phyloP scores from a whole-genome alignment of 306 rosid species.

The Pterocarpus santalinus region DNA sequence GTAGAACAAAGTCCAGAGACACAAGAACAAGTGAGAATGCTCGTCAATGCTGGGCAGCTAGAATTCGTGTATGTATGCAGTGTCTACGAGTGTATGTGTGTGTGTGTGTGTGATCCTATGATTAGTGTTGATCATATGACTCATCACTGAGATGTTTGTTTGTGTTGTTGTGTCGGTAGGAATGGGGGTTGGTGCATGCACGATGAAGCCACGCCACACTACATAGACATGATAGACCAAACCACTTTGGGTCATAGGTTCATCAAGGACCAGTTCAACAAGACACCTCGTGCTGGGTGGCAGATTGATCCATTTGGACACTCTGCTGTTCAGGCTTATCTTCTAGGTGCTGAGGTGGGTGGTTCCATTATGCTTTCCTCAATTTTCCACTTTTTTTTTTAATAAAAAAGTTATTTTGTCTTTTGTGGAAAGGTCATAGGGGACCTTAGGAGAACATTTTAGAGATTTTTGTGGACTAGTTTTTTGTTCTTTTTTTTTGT shows the following conservation, averaged over 20 bases:
- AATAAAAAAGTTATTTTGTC: too few species aligned
- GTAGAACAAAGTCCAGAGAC: conserved; percentile 62
- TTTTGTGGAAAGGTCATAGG: too few species aligned
- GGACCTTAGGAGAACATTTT: too few species aligned
- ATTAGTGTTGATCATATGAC: background rate
- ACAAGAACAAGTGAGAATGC: conserved; percentile 68
- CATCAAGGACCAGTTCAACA: conserved; percentile 71
- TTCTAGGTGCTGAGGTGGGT: conserved; percentile 90
- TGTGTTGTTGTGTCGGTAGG: conserved; percentile 48
- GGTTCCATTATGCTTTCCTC: background rate
- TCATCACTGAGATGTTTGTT: background rate
- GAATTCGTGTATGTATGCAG: conserved; percentile 69
- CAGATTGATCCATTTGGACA: conserved; percentile 96
- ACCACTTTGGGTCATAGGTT: conserved; percentile 81
- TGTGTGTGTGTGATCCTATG: background rate
- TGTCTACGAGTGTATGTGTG: too few species aligned
- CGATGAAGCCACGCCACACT: conserved; percentile 89
- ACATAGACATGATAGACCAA: conserved; percentile 96
- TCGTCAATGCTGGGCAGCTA: conserved; percentile 70
- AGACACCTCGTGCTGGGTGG: conserved; percentile 85
- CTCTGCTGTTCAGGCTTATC: conserved; percentile 89
- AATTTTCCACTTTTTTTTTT: too few species aligned
- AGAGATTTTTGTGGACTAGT: too few species aligned
- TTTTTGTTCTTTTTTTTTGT: too few species aligned
- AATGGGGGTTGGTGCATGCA: conserved; percentile 99